Conservation (phyloP, 768 basidiomycete genomes). For the Leccinum subtestaceum region DNA sequence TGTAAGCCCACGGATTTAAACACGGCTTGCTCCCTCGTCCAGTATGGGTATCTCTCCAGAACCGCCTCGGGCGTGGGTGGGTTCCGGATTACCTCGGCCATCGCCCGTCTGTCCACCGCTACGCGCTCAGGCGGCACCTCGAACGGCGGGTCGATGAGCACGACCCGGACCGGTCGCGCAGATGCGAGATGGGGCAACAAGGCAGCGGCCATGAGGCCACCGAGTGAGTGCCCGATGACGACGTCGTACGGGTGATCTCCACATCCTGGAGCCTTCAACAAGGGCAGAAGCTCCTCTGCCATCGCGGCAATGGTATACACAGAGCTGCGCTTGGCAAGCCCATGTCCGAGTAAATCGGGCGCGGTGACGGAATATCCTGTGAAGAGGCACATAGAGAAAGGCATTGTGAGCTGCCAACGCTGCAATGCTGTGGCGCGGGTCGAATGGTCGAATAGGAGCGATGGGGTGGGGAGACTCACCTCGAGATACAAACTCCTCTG, state of each 20-base stretch:
- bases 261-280: neutral
- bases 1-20: neutral
- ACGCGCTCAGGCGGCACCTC: neutral
- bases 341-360: constrained; percentile 27
- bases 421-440: neutral
- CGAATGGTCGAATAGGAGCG: neutral
- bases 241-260: constrained; percentile 2
- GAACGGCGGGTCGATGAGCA: constrained; percentile 23
- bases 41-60: neutral
- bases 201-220: constrained; percentile 13
- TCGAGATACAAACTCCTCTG: constrained; percentile 12
- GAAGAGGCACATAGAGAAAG: accelerated
- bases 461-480: constrained; percentile 5
- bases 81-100: neutral
- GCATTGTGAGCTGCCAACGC: neutral
- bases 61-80: neutral
- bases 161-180: constrained; percentile 4
- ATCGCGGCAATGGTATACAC: constrained; percentile 18
- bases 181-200: constrained; percentile 17
- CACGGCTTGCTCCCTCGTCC: constrained; percentile 6
- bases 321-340: constrained; percentile 1
- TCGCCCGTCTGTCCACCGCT: neutral
- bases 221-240: constrained; percentile 24
- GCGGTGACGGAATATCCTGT: constrained; percentile 25
- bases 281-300: constrained; percentile 11